Evolutionary conservation across 2,329 filamentous ascomycete genomes (phyloP), one percentile per base, ranked within the genome.

Genomic region (Aureobasidium mangrovei): DNA sequence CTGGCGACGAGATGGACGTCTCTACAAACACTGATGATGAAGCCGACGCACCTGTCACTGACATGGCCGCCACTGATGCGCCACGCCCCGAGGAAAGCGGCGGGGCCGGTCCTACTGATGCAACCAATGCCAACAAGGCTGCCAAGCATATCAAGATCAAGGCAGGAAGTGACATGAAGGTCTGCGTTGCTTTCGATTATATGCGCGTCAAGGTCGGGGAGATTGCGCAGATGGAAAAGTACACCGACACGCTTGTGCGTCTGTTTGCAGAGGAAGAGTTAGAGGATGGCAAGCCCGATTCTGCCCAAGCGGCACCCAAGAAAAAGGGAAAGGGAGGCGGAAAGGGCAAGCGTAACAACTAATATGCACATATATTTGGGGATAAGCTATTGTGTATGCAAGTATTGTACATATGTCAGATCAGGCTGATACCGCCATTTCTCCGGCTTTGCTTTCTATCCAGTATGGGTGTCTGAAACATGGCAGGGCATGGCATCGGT

Each of bases 161-260:
- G 62, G 69, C 76, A 12, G 70, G 67, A 4, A 71, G 69, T 24
- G 75, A 81, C 57, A 78, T 83, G 73, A 81, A 83, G 38, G 80
- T 88, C 12, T 76, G 87, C 56, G 78, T 90, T 54, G 87, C 84
- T 1, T 89, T 89, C 67, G 88, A 93, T 64, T 82, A 87, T 60
- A 91, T 91, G 86, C 73, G 79, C 4, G 80, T 90, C 39, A 82
- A 77, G 66, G 71, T 90, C 31, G 81, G 82, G 7, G 85, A 89
- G 60, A 86, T 89, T 59, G 78, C 78, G 57, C 76, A 83, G 68
- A 75, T 87, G 44, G 80, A 82, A 60, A 75, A 76, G 60, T 86
- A 81, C 62, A 73, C 81, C 56, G 79, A 79, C 9, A 82, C 82
- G 18, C 62, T 87, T 55, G 70, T 77, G 58, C 74, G 74, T 66